Conservation (phyloP, 345 rosid genomes). For the Sonneratia caseolaris region DNA sequence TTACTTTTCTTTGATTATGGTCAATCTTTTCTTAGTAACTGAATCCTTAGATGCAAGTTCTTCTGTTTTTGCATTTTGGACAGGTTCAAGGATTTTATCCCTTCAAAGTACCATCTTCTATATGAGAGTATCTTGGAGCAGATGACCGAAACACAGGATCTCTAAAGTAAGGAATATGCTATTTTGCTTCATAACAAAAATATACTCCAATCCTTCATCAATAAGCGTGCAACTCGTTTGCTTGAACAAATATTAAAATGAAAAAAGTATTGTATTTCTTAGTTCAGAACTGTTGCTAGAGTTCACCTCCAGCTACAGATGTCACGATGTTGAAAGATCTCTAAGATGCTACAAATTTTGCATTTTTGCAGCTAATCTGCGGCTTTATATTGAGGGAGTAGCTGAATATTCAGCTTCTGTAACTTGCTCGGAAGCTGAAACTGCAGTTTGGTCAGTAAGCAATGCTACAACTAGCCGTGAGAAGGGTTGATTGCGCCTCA, state of each 20-base stretch:
- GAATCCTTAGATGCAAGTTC: slow-evolving; percentile 3
- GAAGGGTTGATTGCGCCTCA: too few relatives aligned
- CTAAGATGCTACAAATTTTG: too few relatives aligned
- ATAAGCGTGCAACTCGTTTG: background rate
- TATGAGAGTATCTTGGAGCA: slow-evolving; percentile 58
- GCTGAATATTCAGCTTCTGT: too few relatives aligned
- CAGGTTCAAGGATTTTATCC: slow-evolving; percentile 87
- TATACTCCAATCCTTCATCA: background rate
- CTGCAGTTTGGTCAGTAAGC: too few relatives aligned
- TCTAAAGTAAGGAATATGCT: slow-evolving; percentile 15
- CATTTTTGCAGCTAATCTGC: too few relatives aligned
- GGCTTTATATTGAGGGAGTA: too few relatives aligned
- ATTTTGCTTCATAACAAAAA: background rate
- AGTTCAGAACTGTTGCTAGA: background rate
- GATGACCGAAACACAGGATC: slow-evolving; percentile 15
- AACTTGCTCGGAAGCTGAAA: too few relatives aligned
- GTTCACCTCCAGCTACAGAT: background rate
- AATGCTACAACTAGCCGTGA: too few relatives aligned
- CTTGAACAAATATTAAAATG: background rate
- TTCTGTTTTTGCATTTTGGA: slow-evolving; percentile 5
- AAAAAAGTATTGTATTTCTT: background rate
- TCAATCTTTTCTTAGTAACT: background rate
- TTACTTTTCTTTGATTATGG: background rate
- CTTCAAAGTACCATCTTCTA: slow-evolving; percentile 45
- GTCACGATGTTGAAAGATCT: too few relatives aligned